Conservation (phyloP, 176 grass and related monocot species). For the Hyparrhenia diplandra region DNA sequence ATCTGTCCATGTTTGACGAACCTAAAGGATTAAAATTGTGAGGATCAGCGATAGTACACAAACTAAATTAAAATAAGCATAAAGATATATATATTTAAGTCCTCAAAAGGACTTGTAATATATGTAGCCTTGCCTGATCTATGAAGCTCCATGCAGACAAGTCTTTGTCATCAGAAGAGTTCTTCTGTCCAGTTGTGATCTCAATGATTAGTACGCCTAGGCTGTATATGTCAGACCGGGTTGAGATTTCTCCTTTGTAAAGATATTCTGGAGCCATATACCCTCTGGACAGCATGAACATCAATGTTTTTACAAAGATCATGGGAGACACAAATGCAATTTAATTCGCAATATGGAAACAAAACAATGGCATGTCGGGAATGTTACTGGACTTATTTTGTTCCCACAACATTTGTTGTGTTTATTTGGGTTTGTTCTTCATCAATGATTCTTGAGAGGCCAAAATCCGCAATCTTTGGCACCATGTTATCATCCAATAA, state of each 20-base stretch:
- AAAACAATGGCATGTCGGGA: too few species aligned
- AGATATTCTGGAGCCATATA: conserved; percentile 9
- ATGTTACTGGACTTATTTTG: too few species aligned
- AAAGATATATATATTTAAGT: background rate
- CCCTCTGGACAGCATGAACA: too few species aligned
- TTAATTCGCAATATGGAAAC: too few species aligned
- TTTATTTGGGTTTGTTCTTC: too few species aligned
- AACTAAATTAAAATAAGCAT: background rate
- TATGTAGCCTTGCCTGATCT: background rate
- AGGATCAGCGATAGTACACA: background rate
- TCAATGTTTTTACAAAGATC: too few species aligned
- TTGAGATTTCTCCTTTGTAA: background rate
- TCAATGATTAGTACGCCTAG: background rate
- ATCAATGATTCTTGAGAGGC: too few species aligned
- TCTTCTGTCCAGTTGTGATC: background rate
- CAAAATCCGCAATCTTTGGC: too few species aligned
- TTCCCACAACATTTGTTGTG: too few species aligned
- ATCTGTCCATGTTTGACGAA: background rate
- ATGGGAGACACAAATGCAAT: too few species aligned
- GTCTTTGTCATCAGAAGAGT: background rate
- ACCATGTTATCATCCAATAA: too few species aligned
- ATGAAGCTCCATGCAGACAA: background rate
- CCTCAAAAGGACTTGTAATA: background rate
- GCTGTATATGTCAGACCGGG: background rate
- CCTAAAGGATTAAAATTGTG: background rate